Conservation (phyloP, 2,329 filamentous ascomycete species). For the Diaporthe citriasiana region DNA sequence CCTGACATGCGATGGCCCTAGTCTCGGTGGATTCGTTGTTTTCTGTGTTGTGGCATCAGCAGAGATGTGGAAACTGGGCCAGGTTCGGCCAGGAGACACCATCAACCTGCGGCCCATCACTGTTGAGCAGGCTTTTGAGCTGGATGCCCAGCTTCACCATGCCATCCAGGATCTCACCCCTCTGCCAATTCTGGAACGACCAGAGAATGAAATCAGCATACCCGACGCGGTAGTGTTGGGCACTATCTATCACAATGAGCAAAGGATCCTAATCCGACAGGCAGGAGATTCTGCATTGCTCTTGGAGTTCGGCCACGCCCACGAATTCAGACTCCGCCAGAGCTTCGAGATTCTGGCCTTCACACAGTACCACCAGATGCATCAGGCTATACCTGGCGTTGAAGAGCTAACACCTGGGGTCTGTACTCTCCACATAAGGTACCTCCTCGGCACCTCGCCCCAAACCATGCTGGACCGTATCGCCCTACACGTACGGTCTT, state of each 20-base stretch:
- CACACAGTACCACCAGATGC: neutral
- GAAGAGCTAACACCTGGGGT: slow-evolving; percentile 14
- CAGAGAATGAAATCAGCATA: too few relatives aligned
- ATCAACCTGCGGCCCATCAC: neutral
- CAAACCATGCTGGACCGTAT: neutral
- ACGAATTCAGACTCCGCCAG: neutral
- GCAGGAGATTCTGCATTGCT: slow-evolving; percentile 4
- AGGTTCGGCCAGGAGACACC: neutral
- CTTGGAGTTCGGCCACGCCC: neutral
- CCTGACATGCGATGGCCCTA: neutral
- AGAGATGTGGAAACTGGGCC: slow-evolving; percentile 18
- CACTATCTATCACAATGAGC: neutral
- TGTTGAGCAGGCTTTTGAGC: neutral
- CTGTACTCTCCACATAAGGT: neutral
- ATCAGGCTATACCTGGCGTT: neutral
- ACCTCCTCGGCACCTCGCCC: neutral
- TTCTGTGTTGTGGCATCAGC: slow-evolving; percentile 6
- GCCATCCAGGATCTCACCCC: neutral
- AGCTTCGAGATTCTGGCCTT: slow-evolving; percentile 11
- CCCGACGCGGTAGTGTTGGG: neutral
- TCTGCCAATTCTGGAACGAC: neutral
- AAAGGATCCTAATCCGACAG: neutral
- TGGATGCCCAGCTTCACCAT: neutral
- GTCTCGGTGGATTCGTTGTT: slow-evolving; percentile 6
- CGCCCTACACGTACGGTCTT: neutral